These are phyloP conservation scores for Gypsophila paniculata DNA, from an alignment of 179 eudicot species.

Conservation along the genomic window DNA sequence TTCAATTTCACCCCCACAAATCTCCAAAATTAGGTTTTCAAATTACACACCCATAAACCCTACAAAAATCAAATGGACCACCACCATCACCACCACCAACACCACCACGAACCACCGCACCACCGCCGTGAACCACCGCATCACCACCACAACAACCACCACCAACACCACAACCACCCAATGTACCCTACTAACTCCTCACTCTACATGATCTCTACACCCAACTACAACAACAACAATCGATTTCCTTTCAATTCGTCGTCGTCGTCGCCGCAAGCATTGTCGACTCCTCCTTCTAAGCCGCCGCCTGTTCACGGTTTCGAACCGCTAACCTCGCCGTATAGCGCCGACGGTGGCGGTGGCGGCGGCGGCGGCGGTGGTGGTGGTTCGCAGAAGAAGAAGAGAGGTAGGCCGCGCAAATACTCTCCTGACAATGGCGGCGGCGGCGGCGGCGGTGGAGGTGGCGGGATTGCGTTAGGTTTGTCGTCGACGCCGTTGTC, in stretches of 20 bases:
- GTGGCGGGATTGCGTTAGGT: constrained; percentile 56
- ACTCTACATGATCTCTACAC: constrained; percentile 31
- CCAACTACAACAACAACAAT: constrained; percentile 32
- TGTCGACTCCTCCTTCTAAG: constrained; percentile 23
- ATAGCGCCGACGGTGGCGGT: constrained; percentile 33
- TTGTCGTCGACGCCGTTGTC: constrained; percentile 50
- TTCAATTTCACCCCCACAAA: too few species aligned
- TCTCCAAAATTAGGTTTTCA: too few species aligned
- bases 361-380: constrained; percentile 39
- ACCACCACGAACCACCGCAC: constrained; percentile 27
- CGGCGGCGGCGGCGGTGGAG: constrained; percentile 31
- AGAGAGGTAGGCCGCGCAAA: constrained; percentile 81
- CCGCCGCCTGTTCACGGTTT: constrained; percentile 2
- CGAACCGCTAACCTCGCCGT: constrained; percentile 32
- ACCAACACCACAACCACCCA: constrained; percentile 28
- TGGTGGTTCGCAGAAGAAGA: constrained; percentile 48
- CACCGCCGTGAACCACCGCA: constrained; percentile 27
- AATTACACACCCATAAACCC: neutral
- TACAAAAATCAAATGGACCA: constrained; percentile 13
- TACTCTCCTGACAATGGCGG: constrained; percentile 60
- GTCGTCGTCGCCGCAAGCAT: constrained; percentile 2
- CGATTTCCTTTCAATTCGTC: constrained; percentile 43
- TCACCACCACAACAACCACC: constrained; percentile 22
- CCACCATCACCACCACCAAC: constrained; percentile 28
- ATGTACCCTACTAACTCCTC: constrained; percentile 26